phyloP scores from a whole-genome alignment of 2,329 filamentous ascomycete genomes.

The Penicillium occitanis region DNA sequence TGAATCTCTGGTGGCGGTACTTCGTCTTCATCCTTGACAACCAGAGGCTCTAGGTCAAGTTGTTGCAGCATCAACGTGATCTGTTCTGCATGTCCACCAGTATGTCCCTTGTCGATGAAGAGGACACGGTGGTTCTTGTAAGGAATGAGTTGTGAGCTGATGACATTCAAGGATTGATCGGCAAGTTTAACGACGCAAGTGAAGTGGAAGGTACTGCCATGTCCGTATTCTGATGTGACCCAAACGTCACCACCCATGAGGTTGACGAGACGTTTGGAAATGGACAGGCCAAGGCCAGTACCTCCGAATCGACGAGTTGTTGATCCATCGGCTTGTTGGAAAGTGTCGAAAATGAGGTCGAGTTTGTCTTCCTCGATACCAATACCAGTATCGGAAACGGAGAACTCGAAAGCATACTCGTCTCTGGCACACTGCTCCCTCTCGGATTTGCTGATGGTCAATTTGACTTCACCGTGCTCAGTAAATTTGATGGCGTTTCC shows the following conservation, averaged over 20 bases:
- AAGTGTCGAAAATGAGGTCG: conserved; percentile 93
- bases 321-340: conserved; percentile 93
- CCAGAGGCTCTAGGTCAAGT: conserved; percentile 73
- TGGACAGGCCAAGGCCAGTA: conserved; percentile 88
- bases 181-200: conserved; percentile 84
- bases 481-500: conserved; percentile 98
- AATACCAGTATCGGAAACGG: conserved; percentile 90
- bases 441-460: conserved; percentile 69
- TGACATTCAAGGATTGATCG: conserved; percentile 68
- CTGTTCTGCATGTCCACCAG: conserved; percentile 68
- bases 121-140: conserved; percentile 87
- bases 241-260: conserved; percentile 93
- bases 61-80: conserved; percentile 71
- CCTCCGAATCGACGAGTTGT: conserved; percentile 94
- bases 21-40: conserved; percentile 69
- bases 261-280: conserved; percentile 87
- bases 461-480: conserved; percentile 86
- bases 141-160: conserved; percentile 71
- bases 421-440: conserved; percentile 62
- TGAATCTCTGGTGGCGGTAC: conserved; percentile 54
- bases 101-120: conserved; percentile 83
- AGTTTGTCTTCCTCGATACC: conserved; percentile 91
- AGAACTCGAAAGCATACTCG: conserved; percentile 89
- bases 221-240: conserved; percentile 84
- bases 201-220: conserved; percentile 90